A percentile compares a stretch with the other conserved stretches of the same genome.
Conservation (phyloP, 441 rosid species). For the Adansonia madagascariensis region DNA sequence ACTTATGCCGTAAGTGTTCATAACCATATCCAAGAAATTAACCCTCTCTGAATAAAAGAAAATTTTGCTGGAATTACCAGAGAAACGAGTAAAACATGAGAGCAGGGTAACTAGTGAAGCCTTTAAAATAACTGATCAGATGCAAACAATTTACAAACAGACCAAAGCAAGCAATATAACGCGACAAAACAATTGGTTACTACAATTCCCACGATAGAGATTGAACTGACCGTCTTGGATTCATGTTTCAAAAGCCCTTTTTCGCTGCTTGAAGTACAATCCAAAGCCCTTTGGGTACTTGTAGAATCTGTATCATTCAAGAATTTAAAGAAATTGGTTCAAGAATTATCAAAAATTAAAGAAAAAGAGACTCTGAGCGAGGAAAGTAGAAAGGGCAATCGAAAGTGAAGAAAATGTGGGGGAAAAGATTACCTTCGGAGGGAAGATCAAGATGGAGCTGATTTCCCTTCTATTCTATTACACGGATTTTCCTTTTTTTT, state of each 20-base stretch:
- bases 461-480: neutral
- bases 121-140: constrained; percentile 4
- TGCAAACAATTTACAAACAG: neutral
- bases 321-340: neutral
- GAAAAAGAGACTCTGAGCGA: neutral
- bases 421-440: neutral
- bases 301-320: neutral
- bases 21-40: neutral
- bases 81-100: neutral
- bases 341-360: neutral
- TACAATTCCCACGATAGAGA: neutral
- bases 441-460: neutral
- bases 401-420: neutral
- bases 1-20: neutral
- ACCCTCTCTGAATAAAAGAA: neutral
- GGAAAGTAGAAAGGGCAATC: neutral
- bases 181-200: neutral
- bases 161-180: constrained; percentile 14
- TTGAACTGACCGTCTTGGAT: constrained; percentile 62
- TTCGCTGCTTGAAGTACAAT: neutral
- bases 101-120: neutral
- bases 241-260: constrained; percentile 39
- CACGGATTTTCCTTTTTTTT: neutral
- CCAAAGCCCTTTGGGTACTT: neutral
- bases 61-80: neutral